These are phyloP conservation scores for Cordyceps pruinosa DNA, from an alignment of 2,329 filamentous ascomycete genomes.

Conservation along the genomic window DNA sequence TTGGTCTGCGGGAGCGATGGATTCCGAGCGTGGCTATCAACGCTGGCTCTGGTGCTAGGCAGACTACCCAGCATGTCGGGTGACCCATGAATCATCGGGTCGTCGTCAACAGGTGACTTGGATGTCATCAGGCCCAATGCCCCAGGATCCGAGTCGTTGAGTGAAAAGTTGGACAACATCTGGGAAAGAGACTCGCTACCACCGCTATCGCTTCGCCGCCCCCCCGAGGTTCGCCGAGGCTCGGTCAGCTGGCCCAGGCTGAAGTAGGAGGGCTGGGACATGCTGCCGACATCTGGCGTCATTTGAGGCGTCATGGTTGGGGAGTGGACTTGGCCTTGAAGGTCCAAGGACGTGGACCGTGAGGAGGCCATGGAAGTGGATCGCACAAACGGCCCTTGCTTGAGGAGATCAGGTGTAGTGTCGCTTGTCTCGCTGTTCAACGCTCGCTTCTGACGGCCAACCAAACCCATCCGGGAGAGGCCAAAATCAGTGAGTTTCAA, in stretches of 20 bases:
- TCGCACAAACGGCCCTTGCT: conserved; percentile 83
- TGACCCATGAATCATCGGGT: conserved; percentile 64
- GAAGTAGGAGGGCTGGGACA: conserved; percentile 91
- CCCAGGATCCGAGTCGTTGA: conserved; percentile 52
- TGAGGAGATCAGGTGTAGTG: conserved; percentile 84
- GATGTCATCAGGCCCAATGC: conserved; percentile 33
- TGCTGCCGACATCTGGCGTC: conserved; percentile 59
- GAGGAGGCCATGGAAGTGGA: conserved; percentile 83
- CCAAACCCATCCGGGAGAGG: conserved; percentile 90
- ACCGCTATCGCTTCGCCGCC: conserved; percentile 84
- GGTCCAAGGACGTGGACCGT: conserved; percentile 86
- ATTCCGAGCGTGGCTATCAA: conserved; percentile 27
- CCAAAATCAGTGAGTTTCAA: conserved; percentile 97
- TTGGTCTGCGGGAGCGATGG: conserved; percentile 38
- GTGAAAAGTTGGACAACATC: conserved; percentile 74
- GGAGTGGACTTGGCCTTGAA: conserved; percentile 65
- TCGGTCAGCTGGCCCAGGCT: conserved; percentile 59
- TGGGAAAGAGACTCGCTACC: conserved; percentile 78
- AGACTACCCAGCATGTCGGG: conserved; percentile 59
- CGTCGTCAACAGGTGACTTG: conserved; percentile 65
- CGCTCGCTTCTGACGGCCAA: conserved; percentile 92
- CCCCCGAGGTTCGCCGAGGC: conserved; percentile 59
- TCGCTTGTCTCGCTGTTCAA: conserved; percentile 71
- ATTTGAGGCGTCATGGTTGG: conserved; percentile 81
- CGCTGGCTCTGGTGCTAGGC: conserved; percentile 23